These are phyloP conservation scores for Piromyces finnis DNA, from an alignment of 192 early-diverging fungal species.

Conservation along the genomic window DNA sequence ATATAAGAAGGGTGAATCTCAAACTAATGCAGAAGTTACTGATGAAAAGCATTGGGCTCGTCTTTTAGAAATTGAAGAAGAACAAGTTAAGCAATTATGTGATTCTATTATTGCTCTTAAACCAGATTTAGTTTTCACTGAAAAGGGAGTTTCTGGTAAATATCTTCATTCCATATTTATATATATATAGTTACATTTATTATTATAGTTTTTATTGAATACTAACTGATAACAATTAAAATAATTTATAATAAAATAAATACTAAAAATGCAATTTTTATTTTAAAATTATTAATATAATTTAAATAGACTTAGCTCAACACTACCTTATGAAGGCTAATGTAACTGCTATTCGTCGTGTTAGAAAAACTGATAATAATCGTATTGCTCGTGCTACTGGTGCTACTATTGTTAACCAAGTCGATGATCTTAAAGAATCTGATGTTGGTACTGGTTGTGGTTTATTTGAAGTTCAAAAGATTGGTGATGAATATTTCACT, in stretches of 20 bases:
- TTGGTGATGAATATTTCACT: constrained; percentile 98
- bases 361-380: constrained; percentile 97
- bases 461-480: constrained; percentile 84
- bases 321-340: constrained; percentile 95
- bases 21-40: constrained; percentile 95
- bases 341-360: constrained; percentile 93
- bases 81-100: constrained; percentile 92
- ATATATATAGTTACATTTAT: too few relatives aligned
- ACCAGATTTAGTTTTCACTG: constrained; percentile 95
- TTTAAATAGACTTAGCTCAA: constrained; percentile 70
- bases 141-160: constrained; percentile 89
- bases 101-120: constrained; percentile 90
- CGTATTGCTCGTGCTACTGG: constrained; percentile 95
- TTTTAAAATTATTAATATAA: too few relatives aligned
- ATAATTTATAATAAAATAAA: too few relatives aligned
- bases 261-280: too few relatives aligned
- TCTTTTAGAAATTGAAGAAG: constrained; percentile 95
- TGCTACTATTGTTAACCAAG: constrained; percentile 87
- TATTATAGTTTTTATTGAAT: too few relatives aligned
- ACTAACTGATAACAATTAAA: too few relatives aligned
- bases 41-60: constrained; percentile 94
- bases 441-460: constrained; percentile 94
- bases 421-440: constrained; percentile 87
- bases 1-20: constrained; percentile 99
- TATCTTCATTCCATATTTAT: background rate